Evolutionary conservation across 345 rosid genomes (phyloP), one percentile per base, ranked within the genome.

Genomic region (Capsella bursapastoris): DNA sequence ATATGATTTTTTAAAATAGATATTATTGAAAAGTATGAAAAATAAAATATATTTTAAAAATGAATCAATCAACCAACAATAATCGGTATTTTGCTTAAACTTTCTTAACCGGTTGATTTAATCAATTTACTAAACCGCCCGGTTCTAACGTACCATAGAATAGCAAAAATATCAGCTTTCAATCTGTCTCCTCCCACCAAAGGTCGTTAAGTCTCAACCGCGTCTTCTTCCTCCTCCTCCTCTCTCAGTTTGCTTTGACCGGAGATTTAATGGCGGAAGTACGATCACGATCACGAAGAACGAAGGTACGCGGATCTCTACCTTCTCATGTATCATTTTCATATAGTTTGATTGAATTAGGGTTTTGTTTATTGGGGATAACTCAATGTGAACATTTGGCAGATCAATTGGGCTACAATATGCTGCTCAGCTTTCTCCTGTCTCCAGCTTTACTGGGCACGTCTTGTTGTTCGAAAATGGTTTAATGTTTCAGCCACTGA

Each of bases 391-490:
- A 34, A 72, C 16, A 18, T 18, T 18, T 13, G 64, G 40, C 96
- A 90, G 95, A 90, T 83, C 67, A 79, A 68, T 82, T 80, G 88
- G 88, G 84, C 83, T 89, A 89, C 90, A 79, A 67, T 82, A 57
- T 90, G 86, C 80, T 90, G 90, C 86, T 90, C 92, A 83, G 91
- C 84, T 84, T 89, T 85, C 85, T 85, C 86, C 56, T 88, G 85
- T 88, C 76, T 91, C 73, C 97, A 93, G 84, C 82, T 87, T 64
- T 86, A 84, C 66, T 93, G 97, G 98, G 82, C 88, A 12, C 82
- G 88, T 40, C 81, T 87, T 29, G 82, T 91, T n/a, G 57, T 93
- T 62, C 86, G 96, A 12, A 89, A 93, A 82, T 88, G 83, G 94
- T 77, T 93, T 55, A 93, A 93, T 59, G 82, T 89, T 83, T 70